Percentiles rank a stretch among this genome's conserved stretches.
Conservation (phyloP, 805 yeast species). For the Clavispora fructus region DNA sequence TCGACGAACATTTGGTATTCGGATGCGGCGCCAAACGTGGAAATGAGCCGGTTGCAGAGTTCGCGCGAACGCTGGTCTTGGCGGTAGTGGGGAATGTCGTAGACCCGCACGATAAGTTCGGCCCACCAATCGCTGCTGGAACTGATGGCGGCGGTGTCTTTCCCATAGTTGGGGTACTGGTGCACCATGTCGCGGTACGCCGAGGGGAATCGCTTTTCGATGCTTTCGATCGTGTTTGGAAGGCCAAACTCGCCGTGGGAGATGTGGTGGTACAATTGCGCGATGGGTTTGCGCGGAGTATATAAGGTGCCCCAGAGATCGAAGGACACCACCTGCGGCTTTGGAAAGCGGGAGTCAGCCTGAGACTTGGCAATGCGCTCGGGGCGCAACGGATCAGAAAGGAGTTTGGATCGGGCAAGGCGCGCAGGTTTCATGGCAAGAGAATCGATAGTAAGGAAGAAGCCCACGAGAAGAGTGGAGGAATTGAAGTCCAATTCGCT, state of each 20-base stretch:
- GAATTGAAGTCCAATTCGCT: too few relatives aligned
- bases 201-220: constrained; percentile 21
- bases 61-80: constrained; percentile 19
- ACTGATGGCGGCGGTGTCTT: constrained; percentile 19
- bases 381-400: constrained; percentile 11
- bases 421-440: background rate
- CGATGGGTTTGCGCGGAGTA: constrained; percentile 49
- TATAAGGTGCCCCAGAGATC: constrained; percentile 69
- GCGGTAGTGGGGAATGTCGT: constrained; percentile 26
- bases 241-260: constrained; percentile 41
- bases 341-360: constrained; percentile 16
- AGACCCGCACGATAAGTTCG: constrained; percentile 40
- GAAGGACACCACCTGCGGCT: constrained; percentile 51
- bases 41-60: constrained; percentile 43
- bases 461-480: too few relatives aligned
- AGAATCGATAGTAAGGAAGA: too few relatives aligned
- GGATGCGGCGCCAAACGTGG: constrained; percentile 43
- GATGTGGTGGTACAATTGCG: constrained; percentile 48
- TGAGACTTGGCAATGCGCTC: constrained; percentile 11
- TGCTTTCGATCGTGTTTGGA: constrained; percentile 19
- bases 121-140: constrained; percentile 54
- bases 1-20: constrained; percentile 55
- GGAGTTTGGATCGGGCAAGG: background rate
- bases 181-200: constrained; percentile 31
- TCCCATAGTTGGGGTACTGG: constrained; percentile 62